Conservation (phyloP, 2,329 filamentous ascomycete genomes). For the Trichoderma koningiopsis region DNA sequence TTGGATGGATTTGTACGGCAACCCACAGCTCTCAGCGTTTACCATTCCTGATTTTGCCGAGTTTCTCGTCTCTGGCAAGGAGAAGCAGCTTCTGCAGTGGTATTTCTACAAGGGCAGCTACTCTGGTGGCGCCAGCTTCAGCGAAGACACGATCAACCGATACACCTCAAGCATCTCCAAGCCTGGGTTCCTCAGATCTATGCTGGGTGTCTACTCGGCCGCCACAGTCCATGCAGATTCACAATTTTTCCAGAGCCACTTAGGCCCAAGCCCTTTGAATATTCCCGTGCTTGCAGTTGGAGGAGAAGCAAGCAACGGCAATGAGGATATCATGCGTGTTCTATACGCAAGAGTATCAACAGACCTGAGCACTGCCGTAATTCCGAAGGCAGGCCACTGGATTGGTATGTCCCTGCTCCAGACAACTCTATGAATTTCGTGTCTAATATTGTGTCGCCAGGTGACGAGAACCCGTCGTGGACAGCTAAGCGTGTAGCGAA, state of each 20-base stretch:
- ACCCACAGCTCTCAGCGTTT: conserved; percentile 50
- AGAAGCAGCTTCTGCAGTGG: conserved; percentile 48
- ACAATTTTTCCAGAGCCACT: conserved; percentile 41
- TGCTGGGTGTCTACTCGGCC: conserved; percentile 44
- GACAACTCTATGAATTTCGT: background rate
- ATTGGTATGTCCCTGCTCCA: background rate
- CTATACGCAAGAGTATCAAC: background rate
- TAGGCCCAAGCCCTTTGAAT: conserved; percentile 21
- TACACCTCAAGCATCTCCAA: conserved; percentile 47
- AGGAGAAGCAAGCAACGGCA: conserved; percentile 30
- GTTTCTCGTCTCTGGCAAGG: conserved; percentile 47
- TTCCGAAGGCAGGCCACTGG: conserved; percentile 7
- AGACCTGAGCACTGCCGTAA: background rate
- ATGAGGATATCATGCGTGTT: background rate
- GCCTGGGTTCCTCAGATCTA: conserved; percentile 46
- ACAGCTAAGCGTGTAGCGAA: background rate
- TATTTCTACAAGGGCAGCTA: conserved; percentile 51
- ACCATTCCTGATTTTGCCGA: conserved; percentile 49
- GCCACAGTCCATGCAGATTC: conserved; percentile 10
- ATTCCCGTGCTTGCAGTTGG: conserved; percentile 34
- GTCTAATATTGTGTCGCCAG: background rate
- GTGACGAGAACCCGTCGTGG: conserved; percentile 6
- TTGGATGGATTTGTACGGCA: conserved; percentile 44
- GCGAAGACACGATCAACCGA: conserved; percentile 42
- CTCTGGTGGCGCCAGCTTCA: conserved; percentile 42